Percentiles rank a stretch among this genome's conserved stretches.
These are phyloP conservation scores for Eremothecium cymbalariae DNA, from an alignment of 1,139 yeast genomes.

Conservation along the genomic window DNA sequence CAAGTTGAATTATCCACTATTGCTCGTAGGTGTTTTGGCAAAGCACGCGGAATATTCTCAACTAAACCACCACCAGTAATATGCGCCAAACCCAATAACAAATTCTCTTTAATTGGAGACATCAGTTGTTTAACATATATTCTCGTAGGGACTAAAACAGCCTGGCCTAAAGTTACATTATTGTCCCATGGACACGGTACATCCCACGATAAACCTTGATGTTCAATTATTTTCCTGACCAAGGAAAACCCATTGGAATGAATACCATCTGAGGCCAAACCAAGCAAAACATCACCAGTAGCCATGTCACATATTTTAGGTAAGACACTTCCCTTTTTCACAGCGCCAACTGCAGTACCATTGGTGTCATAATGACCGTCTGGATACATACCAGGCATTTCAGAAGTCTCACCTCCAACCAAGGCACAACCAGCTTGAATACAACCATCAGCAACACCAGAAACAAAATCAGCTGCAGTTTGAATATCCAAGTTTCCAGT, in stretches of 20 bases:
- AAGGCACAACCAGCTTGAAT: conserved; percentile 92
- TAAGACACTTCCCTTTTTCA: conserved; percentile 62
- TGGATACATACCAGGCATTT: conserved; percentile 98
- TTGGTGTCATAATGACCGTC: conserved; percentile 95
- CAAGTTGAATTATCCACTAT: conserved; percentile 69
- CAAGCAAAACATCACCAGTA: conserved; percentile 75
- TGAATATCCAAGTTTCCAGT: conserved; percentile 82
- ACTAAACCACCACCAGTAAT: conserved; percentile 98
- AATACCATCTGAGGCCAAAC: conserved; percentile 83
- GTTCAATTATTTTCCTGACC: conserved; percentile 88
- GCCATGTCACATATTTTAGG: conserved; percentile 63
- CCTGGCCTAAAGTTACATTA: conserved; percentile 72
- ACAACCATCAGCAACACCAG: conserved; percentile 97
- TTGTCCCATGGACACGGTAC: conserved; percentile 82
- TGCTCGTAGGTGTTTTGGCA: conserved; percentile 76
- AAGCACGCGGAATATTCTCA: conserved; percentile 92
- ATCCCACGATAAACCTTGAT: conserved; percentile 56
- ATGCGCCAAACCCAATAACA: conserved; percentile 84
- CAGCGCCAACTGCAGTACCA: conserved; percentile 99
- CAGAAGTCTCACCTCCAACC: conserved; percentile 98
- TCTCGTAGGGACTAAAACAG: conserved; percentile 79
- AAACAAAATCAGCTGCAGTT: conserved; percentile 80
- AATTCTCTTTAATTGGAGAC: conserved; percentile 58
- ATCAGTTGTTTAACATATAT: conserved; percentile 89
- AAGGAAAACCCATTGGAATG: conserved; percentile 97